Evolutionary conservation across 257 asterid species (phyloP).

Genomic region (Marsdenia floribunda): DNA sequence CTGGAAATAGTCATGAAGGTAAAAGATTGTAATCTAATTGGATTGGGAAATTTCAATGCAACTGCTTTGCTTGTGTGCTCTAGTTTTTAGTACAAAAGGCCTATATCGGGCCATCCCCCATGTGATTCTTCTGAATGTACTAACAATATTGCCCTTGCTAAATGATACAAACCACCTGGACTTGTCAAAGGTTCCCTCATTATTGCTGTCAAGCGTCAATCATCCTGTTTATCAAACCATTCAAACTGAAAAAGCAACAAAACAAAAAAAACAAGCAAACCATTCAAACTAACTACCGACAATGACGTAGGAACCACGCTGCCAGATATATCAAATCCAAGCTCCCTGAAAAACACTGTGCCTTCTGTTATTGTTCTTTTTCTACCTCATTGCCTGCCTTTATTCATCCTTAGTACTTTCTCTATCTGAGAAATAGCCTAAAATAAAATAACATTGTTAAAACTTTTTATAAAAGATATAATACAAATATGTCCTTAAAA

Average conservation of each 20-base stretch:
- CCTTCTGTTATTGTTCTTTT: not conserved
- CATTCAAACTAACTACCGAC: not conserved
- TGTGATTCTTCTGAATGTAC: not conserved
- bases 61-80: not conserved
- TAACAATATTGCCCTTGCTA: not conserved
- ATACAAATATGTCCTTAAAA: no score
- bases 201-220: not conserved
- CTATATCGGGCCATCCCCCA: not conserved
- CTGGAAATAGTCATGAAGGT: not conserved
- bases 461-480: no score
- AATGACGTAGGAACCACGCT: not conserved
- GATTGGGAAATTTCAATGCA: not conserved
- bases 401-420: no score
- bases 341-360: not conserved
- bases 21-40: not conserved
- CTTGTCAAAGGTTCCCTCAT: not conserved
- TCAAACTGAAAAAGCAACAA: not conserved
- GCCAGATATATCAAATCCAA: not conserved
- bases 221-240: not conserved
- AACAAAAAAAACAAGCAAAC: not conserved
- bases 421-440: no score
- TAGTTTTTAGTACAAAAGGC: not conserved
- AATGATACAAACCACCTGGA: not conserved
- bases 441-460: no score
- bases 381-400: not conserved